Base-by-base conservation (phyloP, 805 yeast genomes). In the Sugiyamaella lignohabitans region DNA sequence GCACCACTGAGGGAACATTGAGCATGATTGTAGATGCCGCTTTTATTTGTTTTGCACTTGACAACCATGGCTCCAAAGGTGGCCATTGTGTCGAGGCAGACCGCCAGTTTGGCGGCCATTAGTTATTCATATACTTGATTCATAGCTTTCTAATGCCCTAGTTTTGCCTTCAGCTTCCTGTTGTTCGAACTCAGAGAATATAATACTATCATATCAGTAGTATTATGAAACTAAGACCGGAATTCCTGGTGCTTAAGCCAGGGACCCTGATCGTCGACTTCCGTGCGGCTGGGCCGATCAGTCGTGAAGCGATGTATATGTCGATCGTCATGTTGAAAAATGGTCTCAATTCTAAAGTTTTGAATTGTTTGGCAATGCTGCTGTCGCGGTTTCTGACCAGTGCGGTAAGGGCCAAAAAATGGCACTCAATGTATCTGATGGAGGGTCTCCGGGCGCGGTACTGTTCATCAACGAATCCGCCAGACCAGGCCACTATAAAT, bases 1-100 rank as follows among this genome's bases (percentile, higher is more conserved):
- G 73, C 3, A 66, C 71, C 5, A 66, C 71, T 6, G 74, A 70
- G 48, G 69, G 70, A 14, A 62, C 65, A 11, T 56, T 69, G 42
- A 56, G 66, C 48, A 68, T 63, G 62, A 55, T 63, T 29, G 55
- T 63, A 39, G 69, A 66, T 38, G 60, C 66, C 2, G 48, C 62
- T 17, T 65, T 56, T 40, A 64, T 68, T n/a, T 63, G 64, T 52
- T 65, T 55, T 49, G 67, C 61, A 14, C 54, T 69, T 5, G 68
- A 67, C 42, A 56, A 56, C 40, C 49, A 55, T 34, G 49, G 49
- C 27, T 58, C 55, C 47, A 48, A 51, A 47, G 53, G 53, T 38
- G 56, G 61, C 39, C 60, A 56, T 45, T 54, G 71, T 48, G 41
- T 52, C 41, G 59, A 63, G 47, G 64, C 70, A 34, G 56, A 58